Conservation (phyloP, 768 basidiomycete species). For the Tricholoma sp. region DNA sequence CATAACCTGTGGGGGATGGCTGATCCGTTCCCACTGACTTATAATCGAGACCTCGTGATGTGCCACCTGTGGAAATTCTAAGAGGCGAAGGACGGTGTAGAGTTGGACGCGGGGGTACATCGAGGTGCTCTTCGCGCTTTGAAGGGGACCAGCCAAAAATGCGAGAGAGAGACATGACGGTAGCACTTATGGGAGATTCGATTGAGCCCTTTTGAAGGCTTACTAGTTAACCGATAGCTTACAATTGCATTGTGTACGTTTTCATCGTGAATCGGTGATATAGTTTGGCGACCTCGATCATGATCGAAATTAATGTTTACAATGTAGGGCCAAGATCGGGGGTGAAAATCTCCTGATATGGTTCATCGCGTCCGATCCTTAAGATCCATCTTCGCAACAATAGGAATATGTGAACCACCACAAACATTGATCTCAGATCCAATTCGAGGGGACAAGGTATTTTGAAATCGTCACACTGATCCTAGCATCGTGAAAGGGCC, state of each 20-base stretch:
- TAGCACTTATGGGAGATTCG: slow-evolving; percentile 1
- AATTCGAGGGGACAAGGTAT: not conserved
- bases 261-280: slow-evolving; percentile 10
- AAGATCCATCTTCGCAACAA: slow-evolving; percentile 7
- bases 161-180: slow-evolving; percentile 17
- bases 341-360: slow-evolving; percentile 11
- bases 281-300: slow-evolving; percentile 13
- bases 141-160: slow-evolving; percentile 29
- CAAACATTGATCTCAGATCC: not conserved
- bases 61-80: not conserved
- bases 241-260: slow-evolving; percentile 11
- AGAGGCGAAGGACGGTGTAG: slow-evolving; percentile 9
- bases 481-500: too few relatives aligned
- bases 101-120: slow-evolving; percentile 13
- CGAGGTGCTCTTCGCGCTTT: slow-evolving; percentile 21
- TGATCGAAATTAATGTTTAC: slow-evolving; percentile 9
- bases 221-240: slow-evolving; percentile 6
- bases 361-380: slow-evolving; percentile 3
- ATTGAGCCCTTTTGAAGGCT: slow-evolving; percentile 8
- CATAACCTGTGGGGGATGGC: not conserved
- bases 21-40: not conserved
- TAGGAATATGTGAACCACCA: slow-evolving; percentile 11
- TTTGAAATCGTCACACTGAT: not conserved
- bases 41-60: not conserved
- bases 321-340: slow-evolving; percentile 9